These are phyloP conservation scores for Emergomyces orientalis DNA, from an alignment of 2,329 filamentous ascomycete genomes.

Conservation along the genomic window DNA sequence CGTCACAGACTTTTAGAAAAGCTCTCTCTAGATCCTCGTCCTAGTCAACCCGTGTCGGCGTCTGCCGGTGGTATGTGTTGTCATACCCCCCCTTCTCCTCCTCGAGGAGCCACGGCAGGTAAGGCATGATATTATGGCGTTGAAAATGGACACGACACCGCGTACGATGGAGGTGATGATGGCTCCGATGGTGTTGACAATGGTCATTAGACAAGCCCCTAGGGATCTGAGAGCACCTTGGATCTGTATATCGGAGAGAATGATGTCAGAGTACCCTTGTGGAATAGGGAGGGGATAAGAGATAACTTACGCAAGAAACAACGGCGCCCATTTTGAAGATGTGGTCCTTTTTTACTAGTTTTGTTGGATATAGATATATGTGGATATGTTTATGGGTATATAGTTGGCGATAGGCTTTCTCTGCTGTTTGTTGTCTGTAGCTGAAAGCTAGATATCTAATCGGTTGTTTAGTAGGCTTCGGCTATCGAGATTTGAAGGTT, in stretches of 20 bases:
- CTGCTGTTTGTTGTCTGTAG: not conserved
- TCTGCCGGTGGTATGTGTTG: not conserved
- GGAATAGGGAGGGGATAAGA: not conserved
- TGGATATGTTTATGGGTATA: not conserved
- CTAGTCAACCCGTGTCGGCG: not conserved
- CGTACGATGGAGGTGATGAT: conserved; percentile 59
- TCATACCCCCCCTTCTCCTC: conserved; percentile 15
- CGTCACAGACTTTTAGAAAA: not conserved
- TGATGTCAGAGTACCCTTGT: conserved; percentile 4
- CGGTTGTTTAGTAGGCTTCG: not conserved
- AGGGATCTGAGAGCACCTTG: conserved; percentile 52
- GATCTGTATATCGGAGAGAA: conserved; percentile 38
- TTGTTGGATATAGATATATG: conserved; percentile 1
- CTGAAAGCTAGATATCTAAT: not conserved
- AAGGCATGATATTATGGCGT: conserved; percentile 58
- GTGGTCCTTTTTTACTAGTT: not conserved
- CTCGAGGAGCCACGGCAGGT: conserved; percentile 37
- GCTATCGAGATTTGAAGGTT: not conserved
- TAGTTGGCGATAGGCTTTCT: not conserved
- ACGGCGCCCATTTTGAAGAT: conserved; percentile 65
- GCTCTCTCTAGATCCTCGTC: not conserved
- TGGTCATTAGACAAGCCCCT: conserved; percentile 56
- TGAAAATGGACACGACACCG: conserved; percentile 55
- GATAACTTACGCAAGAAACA: conserved; percentile 68
- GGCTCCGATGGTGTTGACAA: conserved; percentile 56